phyloP scores from a whole-genome alignment of 305 asterid genomes.

The Fraxinus ornus region DNA sequence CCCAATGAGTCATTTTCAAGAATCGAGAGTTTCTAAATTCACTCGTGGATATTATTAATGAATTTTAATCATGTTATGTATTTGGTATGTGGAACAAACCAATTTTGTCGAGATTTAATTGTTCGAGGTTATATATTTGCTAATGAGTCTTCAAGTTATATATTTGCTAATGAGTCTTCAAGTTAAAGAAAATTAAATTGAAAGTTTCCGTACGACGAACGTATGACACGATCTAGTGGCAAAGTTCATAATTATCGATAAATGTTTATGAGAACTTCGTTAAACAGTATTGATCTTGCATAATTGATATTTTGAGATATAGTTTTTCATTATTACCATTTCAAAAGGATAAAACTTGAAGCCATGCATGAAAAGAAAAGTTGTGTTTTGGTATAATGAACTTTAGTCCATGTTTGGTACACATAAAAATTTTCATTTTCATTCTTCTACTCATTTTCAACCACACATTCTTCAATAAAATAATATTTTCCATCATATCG shows the following conservation, averaged over 20 bases:
- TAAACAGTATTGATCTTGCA: not conserved
- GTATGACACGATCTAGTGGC: not conserved
- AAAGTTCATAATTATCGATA: no score
- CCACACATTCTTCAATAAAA: no score
- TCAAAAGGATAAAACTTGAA: no score
- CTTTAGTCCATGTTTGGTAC: no score
- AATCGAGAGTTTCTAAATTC: not conserved
- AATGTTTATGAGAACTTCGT: not conserved
- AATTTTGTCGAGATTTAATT: not conserved
- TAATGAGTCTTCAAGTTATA: no score
- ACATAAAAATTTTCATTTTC: no score
- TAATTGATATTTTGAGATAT: no score
- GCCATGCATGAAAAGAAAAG: no score
- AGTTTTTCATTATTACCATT: not conserved
- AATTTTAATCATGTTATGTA: not conserved
- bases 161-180: not conserved
- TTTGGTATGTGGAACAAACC: not conserved
- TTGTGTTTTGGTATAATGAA: no score
- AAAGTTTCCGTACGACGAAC: not conserved
- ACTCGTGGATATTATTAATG: not conserved
- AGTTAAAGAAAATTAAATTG: not conserved
- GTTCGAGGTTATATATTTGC: not conserved
- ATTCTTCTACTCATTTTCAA: no score
- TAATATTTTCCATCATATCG: no score
- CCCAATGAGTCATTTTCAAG: not conserved